These are phyloP conservation scores for Uronychia setigera DNA, from an alignment of 73 alveolate species.

Conservation along the genomic window DNA sequence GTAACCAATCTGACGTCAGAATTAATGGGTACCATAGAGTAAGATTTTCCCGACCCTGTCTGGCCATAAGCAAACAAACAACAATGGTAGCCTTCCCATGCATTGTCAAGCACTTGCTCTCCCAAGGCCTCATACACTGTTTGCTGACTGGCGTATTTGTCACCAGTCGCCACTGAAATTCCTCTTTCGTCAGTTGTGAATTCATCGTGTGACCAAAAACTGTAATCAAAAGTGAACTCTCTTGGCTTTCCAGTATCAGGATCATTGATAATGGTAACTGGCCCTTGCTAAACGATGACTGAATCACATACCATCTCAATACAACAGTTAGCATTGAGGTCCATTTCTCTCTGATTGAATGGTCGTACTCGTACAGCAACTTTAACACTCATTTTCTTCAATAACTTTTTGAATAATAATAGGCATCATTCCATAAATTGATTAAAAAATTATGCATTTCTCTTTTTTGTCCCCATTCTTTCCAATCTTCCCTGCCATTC, in stretches of 20 bases:
- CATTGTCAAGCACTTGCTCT: slow-evolving; percentile 80
- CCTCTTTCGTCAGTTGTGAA: slow-evolving; percentile 59
- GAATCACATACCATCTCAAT: slow-evolving; percentile 69
- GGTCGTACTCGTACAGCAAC: slow-evolving; percentile 99
- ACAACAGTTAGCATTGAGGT: slow-evolving; percentile 76
- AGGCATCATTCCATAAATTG: too few species aligned
- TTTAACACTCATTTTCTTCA: slow-evolving; percentile 82
- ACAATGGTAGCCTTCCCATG: slow-evolving; percentile 96
- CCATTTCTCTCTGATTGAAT: slow-evolving; percentile 90
- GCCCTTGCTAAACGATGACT: slow-evolving; percentile 62
- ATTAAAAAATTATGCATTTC: too few species aligned
- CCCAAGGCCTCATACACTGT: slow-evolving; percentile 85
- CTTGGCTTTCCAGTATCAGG: slow-evolving; percentile 51
- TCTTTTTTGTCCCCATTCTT: too few species aligned
- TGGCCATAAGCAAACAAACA: slow-evolving; percentile 93
- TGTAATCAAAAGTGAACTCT: slow-evolving; percentile 76
- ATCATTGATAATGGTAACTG: slow-evolving; percentile 67
- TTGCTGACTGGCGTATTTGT: slow-evolving; percentile 77
- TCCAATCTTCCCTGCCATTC: too few species aligned
- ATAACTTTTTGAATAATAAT: not conserved
- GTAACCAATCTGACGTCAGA: slow-evolving; percentile 59
- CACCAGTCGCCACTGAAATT: slow-evolving; percentile 28
- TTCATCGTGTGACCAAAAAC: slow-evolving; percentile 89
- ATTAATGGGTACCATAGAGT: slow-evolving; percentile 76
- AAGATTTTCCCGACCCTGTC: slow-evolving; percentile 93